Percentiles rank a stretch among this genome's conserved stretches.
These are phyloP conservation scores for Coemansia sp. DNA, from an alignment of 192 early-diverging fungal species.

Conservation along the genomic window DNA sequence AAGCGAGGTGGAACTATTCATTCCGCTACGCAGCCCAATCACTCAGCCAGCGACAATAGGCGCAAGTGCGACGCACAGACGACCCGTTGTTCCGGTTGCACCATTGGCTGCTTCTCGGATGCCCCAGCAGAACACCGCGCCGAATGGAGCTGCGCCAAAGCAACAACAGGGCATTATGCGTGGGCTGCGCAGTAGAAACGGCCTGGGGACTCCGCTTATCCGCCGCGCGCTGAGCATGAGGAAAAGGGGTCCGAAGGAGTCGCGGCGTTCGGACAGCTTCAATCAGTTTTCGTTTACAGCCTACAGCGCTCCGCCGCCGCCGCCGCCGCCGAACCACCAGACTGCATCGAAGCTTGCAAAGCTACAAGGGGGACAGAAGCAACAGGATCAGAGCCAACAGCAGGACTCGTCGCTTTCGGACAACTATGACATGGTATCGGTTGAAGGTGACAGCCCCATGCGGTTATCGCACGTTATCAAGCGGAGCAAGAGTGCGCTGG, in stretches of 20 bases:
- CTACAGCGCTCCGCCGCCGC: not conserved
- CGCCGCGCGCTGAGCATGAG: conserved; percentile 44
- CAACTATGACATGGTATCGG: conserved; percentile 1
- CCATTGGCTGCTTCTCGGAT: not conserved
- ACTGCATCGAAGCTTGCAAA: not conserved
- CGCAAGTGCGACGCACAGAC: not conserved
- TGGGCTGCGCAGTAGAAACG: conserved; percentile 31
- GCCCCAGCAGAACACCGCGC: not conserved
- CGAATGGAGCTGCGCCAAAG: conserved; percentile 2
- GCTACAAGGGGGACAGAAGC: not conserved
- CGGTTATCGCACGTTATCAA: conserved; percentile 5
- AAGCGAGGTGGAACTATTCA: conserved; percentile 7
- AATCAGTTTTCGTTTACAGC: conserved; percentile 1
- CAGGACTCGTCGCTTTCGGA: conserved; percentile 5
- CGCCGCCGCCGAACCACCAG: not conserved
- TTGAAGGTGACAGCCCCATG: not conserved
- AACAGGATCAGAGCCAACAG: not conserved
- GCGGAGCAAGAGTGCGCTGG: conserved; percentile 31
- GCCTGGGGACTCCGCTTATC: conserved; percentile 37
- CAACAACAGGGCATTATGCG: conserved; percentile 11
- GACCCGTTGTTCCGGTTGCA: not conserved
- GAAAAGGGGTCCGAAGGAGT: conserved; percentile 24
- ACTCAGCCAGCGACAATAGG: not conserved
- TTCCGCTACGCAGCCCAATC: conserved; percentile 21
- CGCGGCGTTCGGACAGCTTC: not conserved